phyloP scores from a whole-genome alignment of 495 filamentous ascomycete species.

The Hypoxylon subgilvum region DNA sequence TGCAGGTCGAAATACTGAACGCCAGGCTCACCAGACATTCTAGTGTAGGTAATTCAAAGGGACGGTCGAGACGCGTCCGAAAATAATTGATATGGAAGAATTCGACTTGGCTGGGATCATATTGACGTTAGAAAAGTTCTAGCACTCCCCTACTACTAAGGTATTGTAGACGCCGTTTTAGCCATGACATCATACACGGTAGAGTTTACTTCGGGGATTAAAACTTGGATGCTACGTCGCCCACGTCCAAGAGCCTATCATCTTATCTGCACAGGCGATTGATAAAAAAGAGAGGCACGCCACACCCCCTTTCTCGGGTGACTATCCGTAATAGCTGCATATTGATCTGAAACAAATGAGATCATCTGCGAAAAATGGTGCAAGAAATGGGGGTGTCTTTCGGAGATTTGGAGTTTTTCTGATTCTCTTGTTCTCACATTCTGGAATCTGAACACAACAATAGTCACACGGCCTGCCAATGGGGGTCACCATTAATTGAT shows the following conservation, averaged over 20 bases:
- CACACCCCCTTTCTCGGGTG: background rate
- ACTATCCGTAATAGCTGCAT: background rate
- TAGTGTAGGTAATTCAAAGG: conserved; percentile 9
- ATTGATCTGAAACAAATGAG: too few relatives aligned
- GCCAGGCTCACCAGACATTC: conserved; percentile 31
- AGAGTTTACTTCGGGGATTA: conserved; percentile 8
- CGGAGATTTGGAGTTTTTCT: too few relatives aligned
- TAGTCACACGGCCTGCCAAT: too few relatives aligned
- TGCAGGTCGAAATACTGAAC: conserved; percentile 21
- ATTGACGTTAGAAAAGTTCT: conserved; percentile 8
- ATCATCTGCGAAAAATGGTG: too few relatives aligned
- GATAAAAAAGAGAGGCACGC: too few relatives aligned
- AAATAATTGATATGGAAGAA: conserved; percentile 6
- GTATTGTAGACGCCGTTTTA: background rate
- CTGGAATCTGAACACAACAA: too few relatives aligned
- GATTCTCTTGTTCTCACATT: too few relatives aligned
- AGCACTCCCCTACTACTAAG: background rate
- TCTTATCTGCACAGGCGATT: background rate
- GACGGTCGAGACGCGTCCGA: conserved; percentile 6
- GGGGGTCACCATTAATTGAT: too few relatives aligned
- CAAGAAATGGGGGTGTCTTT: too few relatives aligned
- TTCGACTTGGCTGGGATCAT: conserved; percentile 19
- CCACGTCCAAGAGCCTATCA: conserved; percentile 4
- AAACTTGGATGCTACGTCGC: conserved; percentile 20
- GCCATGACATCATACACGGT: conserved; percentile 26